A percentile compares a stretch with the other conserved stretches of the same genome.
Evolutionary conservation across 768 basidiomycete species (phyloP).

Genomic region (Xerocomellus chrysenteron): DNA sequence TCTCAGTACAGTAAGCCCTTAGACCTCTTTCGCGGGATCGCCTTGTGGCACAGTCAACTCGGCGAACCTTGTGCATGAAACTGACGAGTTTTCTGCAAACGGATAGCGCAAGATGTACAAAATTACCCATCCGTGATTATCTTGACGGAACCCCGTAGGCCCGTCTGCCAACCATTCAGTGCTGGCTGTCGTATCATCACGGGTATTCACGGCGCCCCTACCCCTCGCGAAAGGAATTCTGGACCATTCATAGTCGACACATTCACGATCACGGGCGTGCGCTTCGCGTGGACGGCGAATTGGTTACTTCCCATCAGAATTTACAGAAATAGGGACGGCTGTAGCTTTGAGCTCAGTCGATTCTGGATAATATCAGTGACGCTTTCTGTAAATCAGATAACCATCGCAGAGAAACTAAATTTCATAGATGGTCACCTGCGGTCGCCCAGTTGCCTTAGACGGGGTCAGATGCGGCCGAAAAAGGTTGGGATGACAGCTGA

Average conservation of each 20-base stretch:
- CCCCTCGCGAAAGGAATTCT: background rate
- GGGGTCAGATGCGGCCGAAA: no score
- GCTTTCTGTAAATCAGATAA: no score
- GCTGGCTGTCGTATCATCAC: no score
- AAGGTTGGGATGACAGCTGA: no score
- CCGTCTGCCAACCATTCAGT: no score
- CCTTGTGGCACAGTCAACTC: background rate
- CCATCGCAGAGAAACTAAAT: no score
- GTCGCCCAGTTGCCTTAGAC: no score
- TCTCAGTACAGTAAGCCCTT: background rate
- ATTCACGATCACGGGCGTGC: constrained; percentile 2
- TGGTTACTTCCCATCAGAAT: background rate
- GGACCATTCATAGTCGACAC: background rate
- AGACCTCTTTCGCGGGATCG: background rate
- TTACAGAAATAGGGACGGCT: no score
- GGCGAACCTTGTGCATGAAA: background rate
- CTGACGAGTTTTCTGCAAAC: background rate
- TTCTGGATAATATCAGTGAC: no score
- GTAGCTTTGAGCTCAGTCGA: no score
- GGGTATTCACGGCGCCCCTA: background rate
- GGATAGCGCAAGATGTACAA: background rate
- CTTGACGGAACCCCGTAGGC: background rate
- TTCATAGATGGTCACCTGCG: no score
- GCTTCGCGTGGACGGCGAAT: constrained; percentile 2
- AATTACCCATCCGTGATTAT: background rate